These are phyloP conservation scores for Epichloe gansuensis DNA, from an alignment of 2,329 filamentous ascomycete genomes.

Conservation along the genomic window DNA sequence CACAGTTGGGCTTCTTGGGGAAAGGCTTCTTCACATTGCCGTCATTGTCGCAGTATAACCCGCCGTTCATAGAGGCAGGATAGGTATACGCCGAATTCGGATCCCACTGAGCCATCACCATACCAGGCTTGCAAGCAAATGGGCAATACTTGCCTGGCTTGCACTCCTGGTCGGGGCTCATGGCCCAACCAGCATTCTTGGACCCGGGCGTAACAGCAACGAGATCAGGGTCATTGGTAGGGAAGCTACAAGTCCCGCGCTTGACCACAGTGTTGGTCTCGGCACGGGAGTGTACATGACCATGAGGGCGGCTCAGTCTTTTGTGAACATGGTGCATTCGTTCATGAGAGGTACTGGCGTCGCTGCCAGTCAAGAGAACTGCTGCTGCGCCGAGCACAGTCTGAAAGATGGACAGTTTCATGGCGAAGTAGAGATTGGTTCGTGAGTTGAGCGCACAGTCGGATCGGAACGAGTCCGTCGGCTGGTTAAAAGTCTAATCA, in stretches of 20 bases:
- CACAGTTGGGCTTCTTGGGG: slow-evolving; percentile 52
- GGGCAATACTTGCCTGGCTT: slow-evolving; percentile 58
- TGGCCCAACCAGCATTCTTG: slow-evolving; percentile 63
- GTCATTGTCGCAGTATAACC: slow-evolving; percentile 55
- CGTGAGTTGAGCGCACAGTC: neutral
- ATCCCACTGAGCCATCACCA: slow-evolving; percentile 72
- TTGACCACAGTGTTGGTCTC: slow-evolving; percentile 29
- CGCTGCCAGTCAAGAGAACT: slow-evolving; percentile 27
- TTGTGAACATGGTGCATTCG: slow-evolving; percentile 28
- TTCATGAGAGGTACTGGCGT: slow-evolving; percentile 20
- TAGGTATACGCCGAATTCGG: slow-evolving; percentile 55
- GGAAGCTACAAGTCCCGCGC: slow-evolving; percentile 50
- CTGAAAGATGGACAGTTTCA: slow-evolving; percentile 41
- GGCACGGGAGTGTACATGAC: slow-evolving; percentile 10
- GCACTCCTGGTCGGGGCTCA: slow-evolving; percentile 63
- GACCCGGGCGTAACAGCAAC: slow-evolving; percentile 51
- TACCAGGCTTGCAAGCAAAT: slow-evolving; percentile 61
- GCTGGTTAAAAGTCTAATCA: neutral
- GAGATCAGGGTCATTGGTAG: slow-evolving; percentile 47
- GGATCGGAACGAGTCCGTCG: neutral
- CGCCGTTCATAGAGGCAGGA: slow-evolving; percentile 63
- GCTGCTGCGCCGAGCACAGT: slow-evolving; percentile 36
- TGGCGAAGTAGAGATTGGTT: slow-evolving; percentile 17
- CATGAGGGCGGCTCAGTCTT: slow-evolving; percentile 16
- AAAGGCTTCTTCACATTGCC: slow-evolving; percentile 60